phyloP scores from a whole-genome alignment of 768 basidiomycete species.

The Mycena venus region DNA sequence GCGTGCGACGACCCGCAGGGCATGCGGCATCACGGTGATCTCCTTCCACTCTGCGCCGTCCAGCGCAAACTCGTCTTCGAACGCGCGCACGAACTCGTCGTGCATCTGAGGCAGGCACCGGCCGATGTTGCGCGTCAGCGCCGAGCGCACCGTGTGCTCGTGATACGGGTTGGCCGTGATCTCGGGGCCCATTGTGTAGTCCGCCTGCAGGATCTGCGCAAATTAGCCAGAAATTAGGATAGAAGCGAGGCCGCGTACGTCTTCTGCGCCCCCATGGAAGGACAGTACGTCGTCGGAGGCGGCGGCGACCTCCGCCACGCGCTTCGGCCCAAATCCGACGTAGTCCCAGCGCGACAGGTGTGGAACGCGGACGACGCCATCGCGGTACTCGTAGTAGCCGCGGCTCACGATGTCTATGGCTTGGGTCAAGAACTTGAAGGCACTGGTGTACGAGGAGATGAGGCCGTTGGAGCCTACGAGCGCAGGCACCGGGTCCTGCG shows the following conservation, averaged over 20 bases:
- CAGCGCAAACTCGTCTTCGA: neutral
- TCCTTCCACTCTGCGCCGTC: neutral
- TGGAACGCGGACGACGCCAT: constrained; percentile 7
- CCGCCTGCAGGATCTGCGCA: neutral
- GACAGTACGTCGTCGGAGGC: constrained; percentile 2
- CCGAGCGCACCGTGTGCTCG: neutral
- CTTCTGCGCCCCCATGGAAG: neutral
- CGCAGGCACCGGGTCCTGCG: neutral
- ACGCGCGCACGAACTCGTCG: neutral
- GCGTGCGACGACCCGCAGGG: neutral
- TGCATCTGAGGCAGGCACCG: neutral
- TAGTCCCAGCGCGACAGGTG: neutral
- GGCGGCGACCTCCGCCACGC: neutral
- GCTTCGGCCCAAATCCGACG: constrained; percentile 5
- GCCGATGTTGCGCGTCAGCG: neutral
- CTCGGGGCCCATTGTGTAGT: neutral
- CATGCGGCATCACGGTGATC: neutral
- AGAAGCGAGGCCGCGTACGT: neutral
- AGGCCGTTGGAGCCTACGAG: neutral
- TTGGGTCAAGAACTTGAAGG: neutral
- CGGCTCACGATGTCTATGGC: neutral
- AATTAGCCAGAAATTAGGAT: neutral
- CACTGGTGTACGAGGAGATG: neutral
- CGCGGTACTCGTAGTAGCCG: neutral
- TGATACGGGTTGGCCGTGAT: neutral